phyloP scores from a whole-genome alignment of 441 rosid species.

The Gossypium gossypioides region DNA sequence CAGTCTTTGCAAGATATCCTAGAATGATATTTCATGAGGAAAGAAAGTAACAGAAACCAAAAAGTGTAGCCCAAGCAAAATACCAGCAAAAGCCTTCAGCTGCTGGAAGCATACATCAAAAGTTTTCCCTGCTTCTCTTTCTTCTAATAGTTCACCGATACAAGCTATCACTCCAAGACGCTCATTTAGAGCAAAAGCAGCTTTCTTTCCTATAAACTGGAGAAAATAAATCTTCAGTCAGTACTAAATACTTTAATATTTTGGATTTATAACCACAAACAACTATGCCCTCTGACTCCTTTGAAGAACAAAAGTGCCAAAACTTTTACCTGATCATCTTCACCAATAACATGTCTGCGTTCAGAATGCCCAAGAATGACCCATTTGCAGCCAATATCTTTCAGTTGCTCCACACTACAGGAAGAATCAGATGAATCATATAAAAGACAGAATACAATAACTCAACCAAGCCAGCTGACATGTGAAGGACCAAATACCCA shows the following conservation, averaged over 20 bases:
- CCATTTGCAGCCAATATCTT: slow-evolving; percentile 91
- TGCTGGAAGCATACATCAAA: slow-evolving; percentile 87
- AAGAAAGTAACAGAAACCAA: background rate
- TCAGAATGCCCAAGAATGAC: slow-evolving; percentile 95
- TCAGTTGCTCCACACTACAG: slow-evolving; percentile 77
- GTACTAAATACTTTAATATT: background rate
- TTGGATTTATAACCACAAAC: background rate
- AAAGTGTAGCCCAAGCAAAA: slow-evolving; percentile 6
- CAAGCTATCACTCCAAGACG: slow-evolving; percentile 89
- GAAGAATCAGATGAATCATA: slow-evolving; percentile 10
- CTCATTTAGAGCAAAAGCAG: slow-evolving; percentile 73
- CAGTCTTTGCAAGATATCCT: background rate
- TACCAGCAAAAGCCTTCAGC: slow-evolving; percentile 79
- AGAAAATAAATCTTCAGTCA: slow-evolving; percentile 18
- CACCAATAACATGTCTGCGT: slow-evolving; percentile 84
- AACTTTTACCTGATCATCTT: slow-evolving; percentile 59
- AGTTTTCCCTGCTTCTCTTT: slow-evolving; percentile 88
- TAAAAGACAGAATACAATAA: background rate
- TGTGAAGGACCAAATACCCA: background rate
- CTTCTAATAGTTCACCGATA: slow-evolving; percentile 75
- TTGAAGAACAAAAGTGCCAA: background rate
- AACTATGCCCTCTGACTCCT: slow-evolving; percentile 1
- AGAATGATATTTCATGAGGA: background rate
- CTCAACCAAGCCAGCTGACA: background rate
- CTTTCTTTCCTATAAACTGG: slow-evolving; percentile 95